Percentiles rank a stretch among this genome's conserved stretches.
These are phyloP conservation scores for Larix kaempferi DNA, from an alignment of 75 land plant species.

Conservation along the genomic window DNA sequence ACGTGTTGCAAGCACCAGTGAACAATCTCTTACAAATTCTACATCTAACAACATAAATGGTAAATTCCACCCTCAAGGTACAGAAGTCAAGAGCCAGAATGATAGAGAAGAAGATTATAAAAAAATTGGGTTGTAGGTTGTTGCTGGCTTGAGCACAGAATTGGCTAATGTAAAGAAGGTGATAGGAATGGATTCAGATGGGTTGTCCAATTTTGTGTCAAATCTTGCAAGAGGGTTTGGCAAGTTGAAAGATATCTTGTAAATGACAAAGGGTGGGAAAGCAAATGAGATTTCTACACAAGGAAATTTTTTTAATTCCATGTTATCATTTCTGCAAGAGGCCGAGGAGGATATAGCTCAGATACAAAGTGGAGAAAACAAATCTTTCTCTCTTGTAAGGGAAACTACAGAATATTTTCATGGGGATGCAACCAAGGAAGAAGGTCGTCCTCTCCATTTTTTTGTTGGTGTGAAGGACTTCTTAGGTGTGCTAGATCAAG, in stretches of 20 bases:
- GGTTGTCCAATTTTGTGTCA: constrained; percentile 56
- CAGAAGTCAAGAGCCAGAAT: not conserved
- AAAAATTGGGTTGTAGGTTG: constrained; percentile 76
- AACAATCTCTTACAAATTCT: constrained; percentile 10
- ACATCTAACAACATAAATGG: not conserved
- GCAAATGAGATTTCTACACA: constrained; percentile 20
- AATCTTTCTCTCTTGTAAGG: constrained; percentile 44
- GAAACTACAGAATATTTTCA: constrained; percentile 72
- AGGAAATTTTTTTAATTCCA: constrained; percentile 47
- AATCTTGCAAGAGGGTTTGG: constrained; percentile 73
- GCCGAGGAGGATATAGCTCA: constrained; percentile 42
- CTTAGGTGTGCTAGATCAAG: constrained; percentile 62
- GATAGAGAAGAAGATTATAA: constrained; percentile 26
- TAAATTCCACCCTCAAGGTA: not conserved
- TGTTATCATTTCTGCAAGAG: constrained; percentile 37
- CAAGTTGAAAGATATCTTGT: constrained; percentile 33
- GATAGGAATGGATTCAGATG: constrained; percentile 65
- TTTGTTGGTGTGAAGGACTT: constrained; percentile 79
- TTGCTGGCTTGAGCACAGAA: constrained; percentile 61
- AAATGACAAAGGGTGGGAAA: constrained; percentile 15
- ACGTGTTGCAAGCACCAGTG: constrained; percentile 24
- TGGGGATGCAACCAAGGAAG: constrained; percentile 63
- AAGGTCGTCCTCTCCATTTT: constrained; percentile 69
- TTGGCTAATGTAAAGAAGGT: constrained; percentile 74
- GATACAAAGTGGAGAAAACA: constrained; percentile 33